Percentiles rank a stretch among this genome's conserved stretches.
These are phyloP conservation scores for Antrodiella citrinella DNA, from an alignment of 768 basidiomycete species.

Conservation along the genomic window DNA sequence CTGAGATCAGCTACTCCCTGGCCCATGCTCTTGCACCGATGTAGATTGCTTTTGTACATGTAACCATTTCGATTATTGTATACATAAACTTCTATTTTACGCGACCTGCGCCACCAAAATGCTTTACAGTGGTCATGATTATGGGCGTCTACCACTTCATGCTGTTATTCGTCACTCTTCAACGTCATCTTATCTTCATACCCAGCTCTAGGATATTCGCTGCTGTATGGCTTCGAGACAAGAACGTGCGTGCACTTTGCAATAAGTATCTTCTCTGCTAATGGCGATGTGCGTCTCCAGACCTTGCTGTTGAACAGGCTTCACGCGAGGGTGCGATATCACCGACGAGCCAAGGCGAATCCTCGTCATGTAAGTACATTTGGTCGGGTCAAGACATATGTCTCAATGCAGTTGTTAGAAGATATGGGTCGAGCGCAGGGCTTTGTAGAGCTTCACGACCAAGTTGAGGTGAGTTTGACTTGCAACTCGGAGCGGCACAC, in stretches of 20 bases:
- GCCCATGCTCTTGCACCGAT: constrained; percentile 6
- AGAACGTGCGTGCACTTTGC: no score
- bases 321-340: neutral
- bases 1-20: constrained; percentile 5
- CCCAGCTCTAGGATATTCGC: no score
- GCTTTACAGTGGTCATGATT: no score
- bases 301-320: neutral
- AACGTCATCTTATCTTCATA: no score
- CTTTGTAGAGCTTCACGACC: constrained; percentile 83
- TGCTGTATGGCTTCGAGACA: no score
- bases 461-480: constrained; percentile 59
- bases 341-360: neutral
- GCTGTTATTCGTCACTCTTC: no score
- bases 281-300: no score
- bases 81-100: no score
- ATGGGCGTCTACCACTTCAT: neutral
- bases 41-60: neutral
- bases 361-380: neutral
- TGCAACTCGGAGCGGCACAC: neutral
- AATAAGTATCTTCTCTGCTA: no score
- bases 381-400: neutral
- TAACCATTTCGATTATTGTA: neutral
- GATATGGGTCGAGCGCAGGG: constrained; percentile 37
- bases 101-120: no score
- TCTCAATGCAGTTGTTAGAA: constrained; percentile 13